Base-by-base conservation (phyloP, 805 yeast genomes). In the Yarrowia sp. region DNA sequence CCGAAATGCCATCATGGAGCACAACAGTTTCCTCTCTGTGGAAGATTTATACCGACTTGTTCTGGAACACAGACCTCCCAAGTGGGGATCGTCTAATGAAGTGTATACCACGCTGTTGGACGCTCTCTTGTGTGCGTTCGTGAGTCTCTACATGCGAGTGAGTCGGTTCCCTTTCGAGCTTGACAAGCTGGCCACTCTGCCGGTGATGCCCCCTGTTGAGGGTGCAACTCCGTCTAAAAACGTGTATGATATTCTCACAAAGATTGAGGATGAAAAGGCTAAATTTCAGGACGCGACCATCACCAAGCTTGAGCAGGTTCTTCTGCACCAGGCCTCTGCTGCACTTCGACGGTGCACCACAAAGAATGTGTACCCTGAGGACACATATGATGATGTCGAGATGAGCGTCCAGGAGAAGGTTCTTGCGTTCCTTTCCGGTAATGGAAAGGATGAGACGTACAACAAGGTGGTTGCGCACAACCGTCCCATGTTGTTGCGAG, bases 1-100 rank as follows among this genome's bases (percentile, higher is more conserved):
- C 9, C 64, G 9, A n/a, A 24, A 13, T 5, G 64, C 49, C 9
- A 20, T 43, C 19, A n/a, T 13, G 24, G 50, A 42, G 33, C 50
- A 58, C 30, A 40, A 58, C 15, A 40, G 64, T 1, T 30, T 19
- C 19, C 24, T 58, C 2, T 42, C 50, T 9, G 64, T 43, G 15
- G 50, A 58, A 20, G 64, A 58, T 8, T 33, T 58, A 8, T 58
- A 58, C 36, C 64, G 50, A 2, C 49, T 58, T 8, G 64, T 58
- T 3, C 20, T 58, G 49, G 50, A 58, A 40, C 24, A 30, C 50
- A 15, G 50, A 20, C 19, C 50, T 34, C 50, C 64, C 4, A 2
- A 7, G 19, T 58, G 64, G 49, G 30, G 20, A 30, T 13, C 7
- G 33, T 5, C 17, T 4, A 1, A 2, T 9, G 39, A 17, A 12